phyloP scores from a whole-genome alignment of 176 grass and related monocot genomes.

The Triticum urartu region DNA sequence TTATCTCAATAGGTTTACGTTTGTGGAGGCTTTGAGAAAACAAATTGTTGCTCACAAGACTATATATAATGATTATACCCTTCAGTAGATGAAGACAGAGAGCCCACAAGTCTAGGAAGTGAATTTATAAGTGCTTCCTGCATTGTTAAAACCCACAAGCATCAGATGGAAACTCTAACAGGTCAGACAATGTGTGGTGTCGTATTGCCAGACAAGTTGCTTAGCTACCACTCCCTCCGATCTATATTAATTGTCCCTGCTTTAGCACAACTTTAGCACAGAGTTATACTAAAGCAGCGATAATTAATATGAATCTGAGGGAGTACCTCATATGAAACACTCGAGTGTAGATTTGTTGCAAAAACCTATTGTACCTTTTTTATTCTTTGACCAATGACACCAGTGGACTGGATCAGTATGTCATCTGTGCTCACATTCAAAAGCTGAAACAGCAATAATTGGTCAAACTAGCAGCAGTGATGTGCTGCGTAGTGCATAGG shows the following conservation, averaged over 20 bases:
- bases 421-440: constrained; percentile 59
- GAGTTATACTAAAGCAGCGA: too few species aligned
- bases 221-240: neutral
- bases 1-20: constrained; percentile 15
- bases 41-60: neutral
- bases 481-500: neutral
- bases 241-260: too few species aligned
- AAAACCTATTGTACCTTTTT: constrained; percentile 59
- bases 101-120: constrained; percentile 80
- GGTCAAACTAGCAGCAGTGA: constrained; percentile 20
- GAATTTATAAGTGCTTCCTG: constrained; percentile 93
- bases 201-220: constrained; percentile 15
- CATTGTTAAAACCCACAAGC: constrained; percentile 37
- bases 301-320: too few species aligned
- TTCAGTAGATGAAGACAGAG: constrained; percentile 65
- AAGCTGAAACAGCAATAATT: constrained; percentile 48
- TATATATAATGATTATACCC: constrained; percentile 51
- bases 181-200: constrained; percentile 14
- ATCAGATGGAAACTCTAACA: constrained; percentile 29
- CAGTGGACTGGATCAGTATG: constrained; percentile 91
- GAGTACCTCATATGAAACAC: neutral
- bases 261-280: too few species aligned
- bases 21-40: neutral
- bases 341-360: neutral
- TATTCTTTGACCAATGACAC: constrained; percentile 97